Base-by-base conservation (phyloP, 306 rosid species). In the Fagus sylvatica region DNA sequence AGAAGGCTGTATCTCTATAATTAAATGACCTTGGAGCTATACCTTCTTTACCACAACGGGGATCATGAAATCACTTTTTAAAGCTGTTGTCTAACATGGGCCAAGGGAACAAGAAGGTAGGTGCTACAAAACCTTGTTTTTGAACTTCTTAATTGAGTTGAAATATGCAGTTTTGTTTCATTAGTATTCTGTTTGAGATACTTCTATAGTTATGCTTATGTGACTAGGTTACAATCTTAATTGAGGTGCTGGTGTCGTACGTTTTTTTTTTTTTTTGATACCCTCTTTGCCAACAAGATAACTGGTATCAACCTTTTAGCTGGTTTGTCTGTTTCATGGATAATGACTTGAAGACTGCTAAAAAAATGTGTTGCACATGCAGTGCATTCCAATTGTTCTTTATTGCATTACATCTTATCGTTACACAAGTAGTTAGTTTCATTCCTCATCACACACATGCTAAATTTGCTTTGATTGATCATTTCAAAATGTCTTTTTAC, bases 371-470 rank as follows among this genome's bases (percentile, higher is more conserved):
- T 73, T 53, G 17, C 66, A 65, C 74, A 49, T 55, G 53, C 72
- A 75, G 67, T 82, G 74, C 53, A 67, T 73, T 69, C 83, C 84
- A 78, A 67, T 73, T 71, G 49, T 82, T 80, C 74, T 73, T 48
- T 76, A 39, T 39, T 75, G 79, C 76, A 72, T 76, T 30, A 72
- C 64, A 77, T 86, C 82, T 69, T 79, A 65, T 70, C 54, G 76
- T 80, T 81, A 86, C 90, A 89, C 49, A 82, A 55, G 75, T 72
- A 78, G 68, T 76, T 76, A 54, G 75, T 34, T 78, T 83, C 72
- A 34, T 81, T 84, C 82, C 72, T 86, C 69, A 49, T 82, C 53
- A 60, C 78, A 76, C 78, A 85, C 89, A 77, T 74, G 78, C 84
- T 75, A 74, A 78, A 62, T 77, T 78, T 78, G 42, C 65, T 54